A percentile compares a stretch with the other conserved stretches of the same genome.
Conservation (phyloP, 2,329 filamentous ascomycete genomes). For the Myotisia sp. region DNA sequence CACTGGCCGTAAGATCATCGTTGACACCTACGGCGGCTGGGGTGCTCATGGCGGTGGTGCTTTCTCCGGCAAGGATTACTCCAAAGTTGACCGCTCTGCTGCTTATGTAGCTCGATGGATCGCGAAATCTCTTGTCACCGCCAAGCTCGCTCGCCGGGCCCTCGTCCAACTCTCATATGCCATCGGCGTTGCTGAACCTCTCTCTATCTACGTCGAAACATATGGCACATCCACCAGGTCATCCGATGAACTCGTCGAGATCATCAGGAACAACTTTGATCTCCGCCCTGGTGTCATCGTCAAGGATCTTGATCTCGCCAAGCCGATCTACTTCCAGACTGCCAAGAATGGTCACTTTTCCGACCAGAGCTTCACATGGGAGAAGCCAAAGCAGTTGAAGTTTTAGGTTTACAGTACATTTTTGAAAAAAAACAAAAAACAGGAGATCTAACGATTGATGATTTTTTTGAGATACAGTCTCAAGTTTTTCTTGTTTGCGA, state of each 20-base stretch:
- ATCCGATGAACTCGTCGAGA: conserved; percentile 85
- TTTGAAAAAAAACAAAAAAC: no score
- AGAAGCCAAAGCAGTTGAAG: conserved; percentile 91
- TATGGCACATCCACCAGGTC: conserved; percentile 88
- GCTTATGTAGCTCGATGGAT: conserved; percentile 98
- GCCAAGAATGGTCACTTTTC: conserved; percentile 99
- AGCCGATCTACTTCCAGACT: conserved; percentile 95
- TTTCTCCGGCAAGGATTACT: conserved; percentile 99
- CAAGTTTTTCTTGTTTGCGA: no score
- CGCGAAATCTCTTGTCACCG: conserved; percentile 89
- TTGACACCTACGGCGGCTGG: conserved; percentile 99
- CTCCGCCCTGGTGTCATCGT: conserved; percentile 96
- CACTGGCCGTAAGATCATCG: conserved; percentile 97
- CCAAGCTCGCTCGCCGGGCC: conserved; percentile 76
- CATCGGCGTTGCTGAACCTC: conserved; percentile 95
- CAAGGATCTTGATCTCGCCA: conserved; percentile 84
- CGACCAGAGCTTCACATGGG: conserved; percentile 96
- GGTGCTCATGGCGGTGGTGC: conserved; percentile 99
- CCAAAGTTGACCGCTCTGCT: conserved; percentile 97
- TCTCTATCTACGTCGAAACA: conserved; percentile 93
- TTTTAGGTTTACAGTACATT: no score
- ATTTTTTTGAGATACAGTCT: no score
- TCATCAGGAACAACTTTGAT: conserved; percentile 94
- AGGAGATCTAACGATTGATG: conserved; percentile 33
- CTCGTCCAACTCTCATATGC: conserved; percentile 98